phyloP scores from a whole-genome alignment of 306 rosid genomes.

The Vigna hirtella region DNA sequence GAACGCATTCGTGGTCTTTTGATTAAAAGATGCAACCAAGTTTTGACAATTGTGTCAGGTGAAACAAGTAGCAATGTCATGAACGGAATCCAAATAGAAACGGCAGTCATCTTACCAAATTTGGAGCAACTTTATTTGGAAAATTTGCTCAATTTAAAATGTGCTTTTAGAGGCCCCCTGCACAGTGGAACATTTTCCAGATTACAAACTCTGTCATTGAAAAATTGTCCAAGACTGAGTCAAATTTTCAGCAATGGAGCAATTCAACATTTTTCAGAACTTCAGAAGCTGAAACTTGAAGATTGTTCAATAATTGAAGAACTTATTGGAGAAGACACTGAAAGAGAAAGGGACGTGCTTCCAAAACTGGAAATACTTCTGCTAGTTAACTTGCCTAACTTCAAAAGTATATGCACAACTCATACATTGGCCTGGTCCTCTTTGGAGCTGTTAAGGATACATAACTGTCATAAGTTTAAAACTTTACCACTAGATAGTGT shows the following conservation, averaged over 20 bases:
- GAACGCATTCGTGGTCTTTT: slow-evolving; percentile 36
- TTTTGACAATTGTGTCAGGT: slow-evolving; percentile 18
- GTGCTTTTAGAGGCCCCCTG: slow-evolving; percentile 34
- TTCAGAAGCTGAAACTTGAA: slow-evolving; percentile 36
- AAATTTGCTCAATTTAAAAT: slow-evolving; percentile 19
- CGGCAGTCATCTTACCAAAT: slow-evolving; percentile 23
- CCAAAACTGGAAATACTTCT: slow-evolving; percentile 35
- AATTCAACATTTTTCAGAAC: slow-evolving; percentile 29
- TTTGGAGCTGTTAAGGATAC: slow-evolving; percentile 28
- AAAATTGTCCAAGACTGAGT: slow-evolving; percentile 30
- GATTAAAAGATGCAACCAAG: slow-evolving; percentile 38
- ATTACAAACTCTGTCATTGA: slow-evolving; percentile 28
- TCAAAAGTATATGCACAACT: slow-evolving; percentile 17
- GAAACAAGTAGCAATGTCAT: neutral
- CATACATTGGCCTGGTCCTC: slow-evolving; percentile 37
- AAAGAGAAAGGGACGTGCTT: slow-evolving; percentile 20
- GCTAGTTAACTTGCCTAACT: slow-evolving; percentile 32
- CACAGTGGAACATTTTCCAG: slow-evolving; percentile 31
- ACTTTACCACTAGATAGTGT: slow-evolving; percentile 11
- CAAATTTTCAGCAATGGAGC: slow-evolving; percentile 34
- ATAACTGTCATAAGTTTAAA: slow-evolving; percentile 27
- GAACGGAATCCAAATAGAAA: neutral
- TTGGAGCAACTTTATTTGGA: slow-evolving; percentile 40
- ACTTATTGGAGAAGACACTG: slow-evolving; percentile 4
- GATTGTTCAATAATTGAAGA: slow-evolving; percentile 40